A percentile compares a stretch with the other conserved stretches of the same genome.
These are phyloP conservation scores for Aureobasidium sp. DNA, from an alignment of 2,329 filamentous ascomycete species.

Conservation along the genomic window DNA sequence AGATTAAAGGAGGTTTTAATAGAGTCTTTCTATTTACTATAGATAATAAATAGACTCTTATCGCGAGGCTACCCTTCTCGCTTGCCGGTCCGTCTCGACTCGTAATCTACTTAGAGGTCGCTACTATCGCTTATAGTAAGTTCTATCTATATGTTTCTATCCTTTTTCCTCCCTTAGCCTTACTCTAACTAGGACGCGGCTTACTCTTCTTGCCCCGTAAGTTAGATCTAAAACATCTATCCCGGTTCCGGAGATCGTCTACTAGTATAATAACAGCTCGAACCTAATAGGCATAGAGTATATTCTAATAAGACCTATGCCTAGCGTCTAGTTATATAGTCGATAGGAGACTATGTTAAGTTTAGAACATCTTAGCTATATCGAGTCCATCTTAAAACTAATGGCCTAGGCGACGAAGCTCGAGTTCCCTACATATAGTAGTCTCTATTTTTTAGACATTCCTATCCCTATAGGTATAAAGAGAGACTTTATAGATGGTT, in stretches of 20 bases:
- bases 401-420: background rate
- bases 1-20: slow-evolving; percentile 39
- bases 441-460: background rate
- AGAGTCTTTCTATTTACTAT: slow-evolving; percentile 35
- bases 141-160: background rate
- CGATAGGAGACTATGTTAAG: slow-evolving; percentile 6
- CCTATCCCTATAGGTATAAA: background rate
- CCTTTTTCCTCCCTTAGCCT: background rate
- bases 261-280: slow-evolving; percentile 27
- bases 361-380: background rate
- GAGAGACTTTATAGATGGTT: background rate
- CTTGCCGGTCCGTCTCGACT: background rate
- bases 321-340: slow-evolving; percentile 26
- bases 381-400: background rate
- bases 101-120: background rate
- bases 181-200: background rate
- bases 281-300: slow-evolving; percentile 31
- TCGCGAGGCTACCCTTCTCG: slow-evolving; percentile 28
- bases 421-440: background rate
- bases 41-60: slow-evolving; percentile 29
- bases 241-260: background rate
- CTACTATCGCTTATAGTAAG: background rate
- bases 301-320: slow-evolving; percentile 32
- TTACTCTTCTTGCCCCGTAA: background rate
- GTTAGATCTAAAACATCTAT: background rate